A percentile compares a stretch with the other conserved stretches of the same genome.
These are phyloP conservation scores for Leptomonas pyrrhocoris DNA, from an alignment of 208 protist genomes.

Conservation along the genomic window DNA sequence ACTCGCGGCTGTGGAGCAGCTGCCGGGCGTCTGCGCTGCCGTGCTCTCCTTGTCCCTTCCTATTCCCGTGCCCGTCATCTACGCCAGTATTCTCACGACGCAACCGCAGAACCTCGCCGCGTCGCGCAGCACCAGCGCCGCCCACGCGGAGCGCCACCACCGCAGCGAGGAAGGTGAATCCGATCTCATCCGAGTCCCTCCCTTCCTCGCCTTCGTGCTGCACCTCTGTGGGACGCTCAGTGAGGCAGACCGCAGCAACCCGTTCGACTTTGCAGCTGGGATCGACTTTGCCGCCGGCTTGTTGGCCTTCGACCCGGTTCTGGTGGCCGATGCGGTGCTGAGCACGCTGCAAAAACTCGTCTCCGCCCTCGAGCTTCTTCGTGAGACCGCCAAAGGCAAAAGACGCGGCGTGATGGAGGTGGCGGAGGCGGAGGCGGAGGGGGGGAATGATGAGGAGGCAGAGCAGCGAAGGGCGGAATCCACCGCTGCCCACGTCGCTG, in stretches of 20 bases:
- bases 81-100: slow-evolving; percentile 20
- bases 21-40: slow-evolving; percentile 30
- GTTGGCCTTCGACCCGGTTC: slow-evolving; percentile 29
- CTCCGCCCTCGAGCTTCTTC: slow-evolving; percentile 14
- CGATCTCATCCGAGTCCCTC: slow-evolving; percentile 34
- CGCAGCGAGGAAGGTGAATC: neutral
- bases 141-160: neutral
- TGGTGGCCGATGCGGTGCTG: slow-evolving; percentile 27
- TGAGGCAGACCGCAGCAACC: slow-evolving; percentile 21
- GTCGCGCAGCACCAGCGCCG: neutral
- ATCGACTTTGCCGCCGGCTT: slow-evolving; percentile 32
- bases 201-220: slow-evolving; percentile 45
- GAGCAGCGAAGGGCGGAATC: too few species aligned
- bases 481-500: too few species aligned
- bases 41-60: slow-evolving; percentile 15
- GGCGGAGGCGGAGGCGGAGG: too few species aligned
- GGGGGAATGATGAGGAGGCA: too few species aligned
- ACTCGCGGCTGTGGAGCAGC: slow-evolving; percentile 31
- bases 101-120: neutral
- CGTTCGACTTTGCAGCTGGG: slow-evolving; percentile 23
- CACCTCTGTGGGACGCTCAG: slow-evolving; percentile 39
- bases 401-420: too few species aligned
- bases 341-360: slow-evolving; percentile 26
- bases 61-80: slow-evolving; percentile 18
- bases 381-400: neutral